phyloP scores from a whole-genome alignment of 352 stramenopile species.

The Pythium rishiriense region DNA sequence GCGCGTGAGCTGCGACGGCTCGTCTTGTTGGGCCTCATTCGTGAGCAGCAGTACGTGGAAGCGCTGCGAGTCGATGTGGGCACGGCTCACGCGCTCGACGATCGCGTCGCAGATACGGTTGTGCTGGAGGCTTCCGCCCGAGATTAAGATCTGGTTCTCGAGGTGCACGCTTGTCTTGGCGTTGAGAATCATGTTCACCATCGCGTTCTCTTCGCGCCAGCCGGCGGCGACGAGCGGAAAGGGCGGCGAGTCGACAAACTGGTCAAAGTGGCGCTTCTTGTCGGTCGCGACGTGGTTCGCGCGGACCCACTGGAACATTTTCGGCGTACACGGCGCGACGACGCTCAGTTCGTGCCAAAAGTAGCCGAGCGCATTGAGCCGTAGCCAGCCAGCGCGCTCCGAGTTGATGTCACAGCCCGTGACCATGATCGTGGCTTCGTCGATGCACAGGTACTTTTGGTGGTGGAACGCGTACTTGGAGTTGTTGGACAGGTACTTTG shows the following conservation, averaged over 20 bases:
- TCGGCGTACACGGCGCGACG: constrained; percentile 38
- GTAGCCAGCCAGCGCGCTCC: constrained; percentile 70
- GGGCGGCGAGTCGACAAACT: constrained; percentile 52
- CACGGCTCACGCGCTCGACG: constrained; percentile 46
- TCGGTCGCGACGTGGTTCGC: constrained; percentile 46
- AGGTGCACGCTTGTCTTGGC: constrained; percentile 65
- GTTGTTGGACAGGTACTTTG: constrained; percentile 64
- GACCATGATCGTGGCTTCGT: constrained; percentile 66
- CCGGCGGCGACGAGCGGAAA: constrained; percentile 74
- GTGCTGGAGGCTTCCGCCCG: constrained; percentile 64
- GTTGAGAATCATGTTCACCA: constrained; percentile 81
- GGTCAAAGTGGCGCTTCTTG: constrained; percentile 54
- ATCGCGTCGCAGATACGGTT: constrained; percentile 74
- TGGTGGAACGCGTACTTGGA: constrained; percentile 83
- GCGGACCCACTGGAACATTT: constrained; percentile 65
- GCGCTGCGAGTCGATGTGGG: constrained; percentile 30
- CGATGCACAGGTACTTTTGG: constrained; percentile 78
- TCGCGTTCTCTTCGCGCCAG: constrained; percentile 77
- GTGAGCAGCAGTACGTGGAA: constrained; percentile 74
- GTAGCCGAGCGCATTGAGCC: constrained; percentile 60
- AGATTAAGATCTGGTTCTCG: constrained; percentile 85
- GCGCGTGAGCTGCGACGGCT: constrained; percentile 71
- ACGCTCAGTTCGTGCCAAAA: constrained; percentile 81
- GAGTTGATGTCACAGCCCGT: constrained; percentile 78
- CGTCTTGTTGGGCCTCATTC: constrained; percentile 75